Conservation (phyloP, 345 rosid species). For the Arabis hirsuta region DNA sequence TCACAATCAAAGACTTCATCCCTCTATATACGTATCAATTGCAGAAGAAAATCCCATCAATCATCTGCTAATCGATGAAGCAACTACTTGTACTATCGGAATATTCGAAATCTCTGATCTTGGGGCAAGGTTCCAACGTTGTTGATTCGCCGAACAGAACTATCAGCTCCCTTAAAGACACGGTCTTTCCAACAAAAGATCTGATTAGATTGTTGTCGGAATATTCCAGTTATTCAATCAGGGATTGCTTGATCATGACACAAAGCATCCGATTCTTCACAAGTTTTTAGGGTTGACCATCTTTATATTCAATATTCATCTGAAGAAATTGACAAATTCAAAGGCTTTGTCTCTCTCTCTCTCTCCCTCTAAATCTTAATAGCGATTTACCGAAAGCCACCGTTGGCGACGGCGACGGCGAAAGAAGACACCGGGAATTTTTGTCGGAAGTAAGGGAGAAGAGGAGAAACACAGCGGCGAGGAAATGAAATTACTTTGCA, state of each 20-base stretch:
- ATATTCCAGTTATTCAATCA: not conserved
- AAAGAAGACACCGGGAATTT: conserved; percentile 7
- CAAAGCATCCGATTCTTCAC: conserved; percentile 34
- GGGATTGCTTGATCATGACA: conserved; percentile 23
- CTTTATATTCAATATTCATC: conserved; percentile 16
- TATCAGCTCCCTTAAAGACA: conserved; percentile 36
- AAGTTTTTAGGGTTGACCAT: conserved; percentile 26
- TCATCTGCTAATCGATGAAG: conserved; percentile 21
- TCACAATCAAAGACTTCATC: conserved; percentile 3
- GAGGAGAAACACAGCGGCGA: conserved; percentile 23
- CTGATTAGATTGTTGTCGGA: conserved; percentile 5
- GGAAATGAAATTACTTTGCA: conserved; percentile 17
- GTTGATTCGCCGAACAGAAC: conserved; percentile 16
- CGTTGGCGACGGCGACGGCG: conserved; percentile 13
- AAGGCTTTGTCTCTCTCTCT: not conserved
- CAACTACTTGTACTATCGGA: not conserved
- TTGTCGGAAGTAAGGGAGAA: conserved; percentile 31
- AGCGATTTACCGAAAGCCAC: conserved; percentile 9
- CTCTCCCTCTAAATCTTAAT: not conserved
- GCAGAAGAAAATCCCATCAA: conserved; percentile 16
- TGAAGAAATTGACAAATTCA: not conserved
- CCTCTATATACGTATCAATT: not conserved
- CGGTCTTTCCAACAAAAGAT: conserved; percentile 31
- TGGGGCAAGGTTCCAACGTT: conserved; percentile 16
- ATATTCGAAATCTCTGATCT: conserved; percentile 35